Conservation (phyloP, 441 rosid species). For the Pelargonium fulgidum region DNA sequence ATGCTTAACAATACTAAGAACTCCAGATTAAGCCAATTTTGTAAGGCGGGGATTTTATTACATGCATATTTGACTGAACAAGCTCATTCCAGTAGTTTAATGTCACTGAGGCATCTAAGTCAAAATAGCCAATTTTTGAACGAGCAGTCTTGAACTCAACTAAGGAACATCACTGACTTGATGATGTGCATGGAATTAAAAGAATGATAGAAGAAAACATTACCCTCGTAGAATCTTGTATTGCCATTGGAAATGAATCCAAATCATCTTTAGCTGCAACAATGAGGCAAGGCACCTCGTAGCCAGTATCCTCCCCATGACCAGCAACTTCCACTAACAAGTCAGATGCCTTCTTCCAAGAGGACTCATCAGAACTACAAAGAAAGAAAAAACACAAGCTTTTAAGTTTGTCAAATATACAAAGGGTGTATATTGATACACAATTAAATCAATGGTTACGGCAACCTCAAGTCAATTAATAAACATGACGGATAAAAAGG, state of each 20-base stretch:
- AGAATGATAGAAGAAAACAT: not conserved
- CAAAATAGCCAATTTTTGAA: not conserved
- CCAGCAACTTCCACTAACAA: constrained; percentile 57
- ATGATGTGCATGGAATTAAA: not conserved
- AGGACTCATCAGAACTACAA: constrained; percentile 57
- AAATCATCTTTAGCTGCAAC: constrained; percentile 69
- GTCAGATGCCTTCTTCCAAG: constrained; percentile 62
- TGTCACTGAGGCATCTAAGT: not conserved
- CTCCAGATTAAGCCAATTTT: not conserved
- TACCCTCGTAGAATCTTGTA: constrained; percentile 60
- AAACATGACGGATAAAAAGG: too few species aligned
- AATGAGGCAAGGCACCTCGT: constrained; percentile 57
- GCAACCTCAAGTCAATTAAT: not conserved
- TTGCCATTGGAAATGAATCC: constrained; percentile 50
- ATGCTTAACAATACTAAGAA: not conserved
- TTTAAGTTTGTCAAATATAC: not conserved
- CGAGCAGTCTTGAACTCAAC: not conserved
- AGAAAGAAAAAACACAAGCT: constrained; percentile 5
- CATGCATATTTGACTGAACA: not conserved
- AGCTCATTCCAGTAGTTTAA: not conserved
- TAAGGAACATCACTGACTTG: too few species aligned
- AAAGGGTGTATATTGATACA: not conserved
- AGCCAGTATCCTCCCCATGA: constrained; percentile 50
- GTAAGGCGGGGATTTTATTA: not conserved
- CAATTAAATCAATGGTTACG: not conserved